phyloP scores from a whole-genome alignment of 768 basidiomycete species.

The Pulveroboletus sp. region DNA sequence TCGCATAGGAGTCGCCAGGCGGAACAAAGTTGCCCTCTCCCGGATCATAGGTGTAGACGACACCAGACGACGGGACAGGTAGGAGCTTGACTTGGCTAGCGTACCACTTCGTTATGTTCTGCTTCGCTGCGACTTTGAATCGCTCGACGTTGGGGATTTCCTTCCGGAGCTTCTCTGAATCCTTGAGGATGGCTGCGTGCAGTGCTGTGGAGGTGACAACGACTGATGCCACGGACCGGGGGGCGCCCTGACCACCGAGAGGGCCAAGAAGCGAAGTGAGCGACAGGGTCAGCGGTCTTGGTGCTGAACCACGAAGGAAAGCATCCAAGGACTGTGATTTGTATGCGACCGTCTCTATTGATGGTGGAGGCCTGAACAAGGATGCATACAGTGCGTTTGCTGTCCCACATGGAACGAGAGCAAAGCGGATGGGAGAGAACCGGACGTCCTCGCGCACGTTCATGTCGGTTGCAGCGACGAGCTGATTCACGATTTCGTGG shows the following conservation, averaged over 20 bases:
- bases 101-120: constrained; percentile 75
- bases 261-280: constrained; percentile 42
- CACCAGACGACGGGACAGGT: constrained; percentile 36
- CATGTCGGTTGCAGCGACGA: constrained; percentile 26
- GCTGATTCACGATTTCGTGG: constrained; percentile 76
- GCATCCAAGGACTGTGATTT: constrained; percentile 53
- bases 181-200: constrained; percentile 79
- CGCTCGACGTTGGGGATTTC: constrained; percentile 74
- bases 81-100: constrained; percentile 52
- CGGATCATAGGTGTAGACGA: constrained; percentile 62
- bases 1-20: constrained; percentile 33
- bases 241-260: constrained; percentile 12
- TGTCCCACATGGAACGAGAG: constrained; percentile 75
- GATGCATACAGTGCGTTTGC: constrained; percentile 88
- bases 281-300: constrained; percentile 49
- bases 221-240: constrained; percentile 45
- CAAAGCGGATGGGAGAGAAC: constrained; percentile 36
- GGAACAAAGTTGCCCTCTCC: constrained; percentile 42
- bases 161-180: constrained; percentile 71
- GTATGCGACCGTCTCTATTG: constrained; percentile 32
- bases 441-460: constrained; percentile 5
- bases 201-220: constrained; percentile 85
- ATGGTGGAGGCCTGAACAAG: constrained; percentile 52
- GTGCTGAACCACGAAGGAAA: constrained; percentile 37
- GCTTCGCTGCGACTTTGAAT: constrained; percentile 79